These are phyloP conservation scores for Telfairia occidentalis DNA, from an alignment of 331 rosid genomes.

Conservation along the genomic window DNA sequence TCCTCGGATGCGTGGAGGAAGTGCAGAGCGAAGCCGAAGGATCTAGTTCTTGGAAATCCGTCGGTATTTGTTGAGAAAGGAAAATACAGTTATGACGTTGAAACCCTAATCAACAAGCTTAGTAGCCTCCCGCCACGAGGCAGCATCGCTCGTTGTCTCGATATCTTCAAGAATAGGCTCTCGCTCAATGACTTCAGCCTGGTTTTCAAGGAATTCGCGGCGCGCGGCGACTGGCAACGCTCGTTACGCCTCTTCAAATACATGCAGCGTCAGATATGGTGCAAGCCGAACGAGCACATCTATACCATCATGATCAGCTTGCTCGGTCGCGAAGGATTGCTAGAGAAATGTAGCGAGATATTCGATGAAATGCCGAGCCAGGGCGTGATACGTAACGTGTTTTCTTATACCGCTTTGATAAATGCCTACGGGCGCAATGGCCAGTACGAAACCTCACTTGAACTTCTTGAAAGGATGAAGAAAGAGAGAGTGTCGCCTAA, in stretches of 20 bases:
- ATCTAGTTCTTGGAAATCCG: conserved; percentile 60
- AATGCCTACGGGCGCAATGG: conserved; percentile 94
- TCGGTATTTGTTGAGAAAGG: conserved; percentile 74
- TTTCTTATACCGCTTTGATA: conserved; percentile 73
- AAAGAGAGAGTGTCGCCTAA: conserved; percentile 57
- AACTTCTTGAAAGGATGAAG: conserved; percentile 55
- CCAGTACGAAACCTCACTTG: conserved; percentile 46
- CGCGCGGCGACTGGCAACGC: conserved; percentile 91
- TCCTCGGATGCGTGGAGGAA: conserved; percentile 14
- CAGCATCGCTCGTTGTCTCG: conserved; percentile 91
- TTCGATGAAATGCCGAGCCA: conserved; percentile 82
- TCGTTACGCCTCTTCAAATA: conserved; percentile 79
- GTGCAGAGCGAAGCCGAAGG: conserved; percentile 47
- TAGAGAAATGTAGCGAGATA: conserved; percentile 69
- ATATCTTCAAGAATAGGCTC: conserved; percentile 72
- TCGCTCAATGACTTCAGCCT: conserved; percentile 81
- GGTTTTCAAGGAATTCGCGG: conserved; percentile 92
- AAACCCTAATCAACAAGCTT: conserved; percentile 78
- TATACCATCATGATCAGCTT: conserved; percentile 73
- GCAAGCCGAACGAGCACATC: conserved; percentile 89
- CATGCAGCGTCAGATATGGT: conserved; percentile 98
- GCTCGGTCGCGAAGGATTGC: conserved; percentile 67
- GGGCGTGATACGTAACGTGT: conserved; percentile 56
- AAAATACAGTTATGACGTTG: conserved; percentile 84
- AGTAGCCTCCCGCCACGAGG: conserved; percentile 91